Base-by-base conservation (phyloP, 176 grass and related monocot species). In the Aegilops speltoides region DNA sequence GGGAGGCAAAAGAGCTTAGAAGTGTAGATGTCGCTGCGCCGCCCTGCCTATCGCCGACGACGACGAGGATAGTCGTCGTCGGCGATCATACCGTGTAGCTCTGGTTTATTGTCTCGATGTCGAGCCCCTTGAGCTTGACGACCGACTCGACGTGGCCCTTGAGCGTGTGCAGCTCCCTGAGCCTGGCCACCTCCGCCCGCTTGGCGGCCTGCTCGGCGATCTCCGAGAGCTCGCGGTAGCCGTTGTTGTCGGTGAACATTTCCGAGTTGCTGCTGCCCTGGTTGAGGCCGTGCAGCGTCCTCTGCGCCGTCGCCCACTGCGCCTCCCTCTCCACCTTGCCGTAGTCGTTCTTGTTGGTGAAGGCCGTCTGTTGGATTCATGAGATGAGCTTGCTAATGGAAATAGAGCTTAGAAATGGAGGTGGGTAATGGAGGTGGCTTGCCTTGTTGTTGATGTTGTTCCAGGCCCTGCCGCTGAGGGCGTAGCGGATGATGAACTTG, bases 401-500 rank as follows among this genome's bases (percentile, higher is more conserved):
- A 4, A 50, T 50, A 5, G 52, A 56, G 52, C 52, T 56, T 56
- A 33, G 6, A 1, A 33, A 34, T 70, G 50, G 50, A 20, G 46
- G 11, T 45, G 43, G 11, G 43, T 13, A 1, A 57, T 57, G 65
- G 31, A 10, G 36, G 67, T 2, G 65, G 73, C 77, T 81, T 82
- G 89, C 93, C 64, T 94, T 95, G 78, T 98, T 95, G 79, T 98
- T 87, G 73, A 98, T 87, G 65, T 91, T 93, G 84, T 19, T 91
- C 96, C 96, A 98, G 0, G 96, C 96, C 85, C 65, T 92, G 85
- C 93, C 96, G 28, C 90, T 96, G 59, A 98, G 92, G 56, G 91
- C 88, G 64, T 96, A 98, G 20, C 93, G 90, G 85, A 91, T 96
- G 86, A 85, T 77, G 90, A 98, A 98, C 93, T 98, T 98, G 78